Percentiles rank a stretch among this genome's conserved stretches.
phyloP scores from a whole-genome alignment of 2,329 filamentous ascomycete genomes.

The Penicillium sp. region DNA sequence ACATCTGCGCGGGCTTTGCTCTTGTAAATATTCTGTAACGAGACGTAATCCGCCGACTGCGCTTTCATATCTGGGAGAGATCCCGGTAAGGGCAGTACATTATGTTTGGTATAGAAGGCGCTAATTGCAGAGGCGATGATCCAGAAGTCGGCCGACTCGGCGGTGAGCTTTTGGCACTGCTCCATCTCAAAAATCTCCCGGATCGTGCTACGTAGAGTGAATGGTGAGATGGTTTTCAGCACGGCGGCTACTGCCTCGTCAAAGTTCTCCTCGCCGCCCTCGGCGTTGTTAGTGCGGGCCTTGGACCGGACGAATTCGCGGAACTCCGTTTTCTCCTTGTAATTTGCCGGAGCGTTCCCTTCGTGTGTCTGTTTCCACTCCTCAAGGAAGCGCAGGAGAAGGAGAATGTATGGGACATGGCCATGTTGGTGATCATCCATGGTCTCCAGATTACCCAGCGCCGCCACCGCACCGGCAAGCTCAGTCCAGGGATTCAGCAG shows the following conservation, averaged over 20 bases:
- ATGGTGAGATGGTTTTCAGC: constrained; percentile 77
- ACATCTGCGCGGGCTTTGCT: constrained; percentile 78
- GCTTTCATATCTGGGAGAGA: constrained; percentile 98
- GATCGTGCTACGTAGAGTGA: constrained; percentile 69
- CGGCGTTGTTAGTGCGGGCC: constrained; percentile 72
- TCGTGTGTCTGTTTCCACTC: constrained; percentile 75
- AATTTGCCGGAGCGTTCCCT: constrained; percentile 70
- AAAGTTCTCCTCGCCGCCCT: constrained; percentile 95
- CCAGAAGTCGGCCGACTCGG: constrained; percentile 75
- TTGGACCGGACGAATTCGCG: constrained; percentile 69
- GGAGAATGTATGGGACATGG: constrained; percentile 83
- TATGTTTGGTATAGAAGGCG: constrained; percentile 73
- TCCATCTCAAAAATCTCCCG: constrained; percentile 78
- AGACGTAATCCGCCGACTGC: constrained; percentile 84
- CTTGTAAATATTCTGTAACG: constrained; percentile 92
- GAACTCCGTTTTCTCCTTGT: constrained; percentile 86
- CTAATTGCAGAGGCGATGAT: constrained; percentile 80
- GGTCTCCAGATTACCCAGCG: constrained; percentile 68
- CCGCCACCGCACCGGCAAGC: constrained; percentile 67
- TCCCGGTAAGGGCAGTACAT: constrained; percentile 79
- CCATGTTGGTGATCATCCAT: constrained; percentile 83
- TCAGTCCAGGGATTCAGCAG: constrained; percentile 86
- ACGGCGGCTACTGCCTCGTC: constrained; percentile 89
- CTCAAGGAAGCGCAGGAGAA: constrained; percentile 81
- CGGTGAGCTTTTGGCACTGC: constrained; percentile 55